A percentile compares a stretch with the other conserved stretches of the same genome.
phyloP scores from a whole-genome alignment of 106 monocot genomes.

The Posidonia australis region DNA sequence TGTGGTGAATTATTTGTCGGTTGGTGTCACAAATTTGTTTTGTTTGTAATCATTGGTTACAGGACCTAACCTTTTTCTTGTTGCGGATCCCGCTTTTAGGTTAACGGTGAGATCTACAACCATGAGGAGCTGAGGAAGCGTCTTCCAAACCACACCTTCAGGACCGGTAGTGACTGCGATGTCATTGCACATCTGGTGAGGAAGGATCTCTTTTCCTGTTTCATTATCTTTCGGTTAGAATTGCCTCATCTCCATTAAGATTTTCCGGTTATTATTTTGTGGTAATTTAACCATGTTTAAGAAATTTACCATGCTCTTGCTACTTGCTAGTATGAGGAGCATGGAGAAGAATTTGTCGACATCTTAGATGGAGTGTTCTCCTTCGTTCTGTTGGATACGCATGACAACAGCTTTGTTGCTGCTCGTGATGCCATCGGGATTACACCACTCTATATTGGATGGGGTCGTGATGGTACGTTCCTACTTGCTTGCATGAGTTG shows the following conservation, averaged over 20 bases:
- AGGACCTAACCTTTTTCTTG: neutral
- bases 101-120: too few species aligned
- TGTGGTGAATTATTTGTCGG: neutral
- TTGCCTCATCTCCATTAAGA: neutral
- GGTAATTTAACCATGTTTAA: too few species aligned
- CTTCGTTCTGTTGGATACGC: conserved; percentile 47
- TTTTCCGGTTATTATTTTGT: too few species aligned
- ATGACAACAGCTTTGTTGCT: conserved; percentile 37
- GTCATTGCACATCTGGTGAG: conserved; percentile 71
- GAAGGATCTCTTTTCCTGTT: neutral
- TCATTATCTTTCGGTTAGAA: neutral
- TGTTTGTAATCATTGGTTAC: neutral
- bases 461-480: conserved; percentile 56
- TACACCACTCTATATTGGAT: conserved; percentile 54
- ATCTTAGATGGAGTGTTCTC: conserved; percentile 53
- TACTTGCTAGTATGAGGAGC: conserved; percentile 52
- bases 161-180: conserved; percentile 72
- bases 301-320: neutral
- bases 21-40: neutral
- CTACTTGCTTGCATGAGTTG: neutral
- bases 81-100: conserved; percentile 16
- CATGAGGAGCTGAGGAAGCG: conserved; percentile 33
- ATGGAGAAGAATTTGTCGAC: conserved; percentile 38
- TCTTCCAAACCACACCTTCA: conserved; percentile 44
- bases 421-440: conserved; percentile 53